Percentiles rank a stretch among this genome's conserved stretches.
These are phyloP conservation scores for Tricholoma terreum DNA, from an alignment of 768 basidiomycete genomes.

Conservation along the genomic window DNA sequence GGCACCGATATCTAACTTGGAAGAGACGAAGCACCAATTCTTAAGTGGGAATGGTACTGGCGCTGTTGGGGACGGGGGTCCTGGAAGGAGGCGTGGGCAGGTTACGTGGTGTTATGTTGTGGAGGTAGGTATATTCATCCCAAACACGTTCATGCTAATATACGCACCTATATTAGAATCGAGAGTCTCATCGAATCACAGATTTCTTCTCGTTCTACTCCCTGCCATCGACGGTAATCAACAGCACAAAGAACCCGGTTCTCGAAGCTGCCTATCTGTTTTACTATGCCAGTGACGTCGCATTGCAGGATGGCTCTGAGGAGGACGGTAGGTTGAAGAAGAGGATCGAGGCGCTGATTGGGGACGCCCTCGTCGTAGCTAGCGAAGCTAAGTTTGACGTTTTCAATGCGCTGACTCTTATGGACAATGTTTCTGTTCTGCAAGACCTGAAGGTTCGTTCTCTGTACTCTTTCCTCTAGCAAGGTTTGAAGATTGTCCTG, in stretches of 20 bases:
- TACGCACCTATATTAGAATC: conserved; percentile 52
- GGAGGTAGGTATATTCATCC: conserved; percentile 54
- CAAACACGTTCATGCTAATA: not conserved
- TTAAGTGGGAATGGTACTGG: conserved; percentile 77
- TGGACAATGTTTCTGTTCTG: conserved; percentile 88
- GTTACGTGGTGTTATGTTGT: conserved; percentile 97
- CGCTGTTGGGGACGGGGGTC: conserved; percentile 45
- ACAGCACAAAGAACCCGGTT: conserved; percentile 60
- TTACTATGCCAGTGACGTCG: conserved; percentile 87
- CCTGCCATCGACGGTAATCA: conserved; percentile 90
- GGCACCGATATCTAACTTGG: conserved; percentile 66
- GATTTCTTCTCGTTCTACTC: conserved; percentile 98
- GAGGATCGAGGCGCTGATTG: conserved; percentile 67
- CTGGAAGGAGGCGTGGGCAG: conserved; percentile 64
- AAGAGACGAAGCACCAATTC: conserved; percentile 86
- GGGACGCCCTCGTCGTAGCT: conserved; percentile 80
- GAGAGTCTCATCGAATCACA: conserved; percentile 77
- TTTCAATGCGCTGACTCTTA: conserved; percentile 90
- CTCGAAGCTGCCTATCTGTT: conserved; percentile 94
- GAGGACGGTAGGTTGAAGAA: conserved; percentile 61
- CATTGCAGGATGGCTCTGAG: conserved; percentile 60
- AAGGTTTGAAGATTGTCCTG: conserved; percentile 2
- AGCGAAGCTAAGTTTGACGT: conserved; percentile 90
- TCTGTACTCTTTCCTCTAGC: not conserved
- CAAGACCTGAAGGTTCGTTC: conserved; percentile 73